Evolutionary conservation across 441 rosid genomes (phyloP), one percentile per base, ranked within the genome.

Genomic region (Jatropha multifida): DNA sequence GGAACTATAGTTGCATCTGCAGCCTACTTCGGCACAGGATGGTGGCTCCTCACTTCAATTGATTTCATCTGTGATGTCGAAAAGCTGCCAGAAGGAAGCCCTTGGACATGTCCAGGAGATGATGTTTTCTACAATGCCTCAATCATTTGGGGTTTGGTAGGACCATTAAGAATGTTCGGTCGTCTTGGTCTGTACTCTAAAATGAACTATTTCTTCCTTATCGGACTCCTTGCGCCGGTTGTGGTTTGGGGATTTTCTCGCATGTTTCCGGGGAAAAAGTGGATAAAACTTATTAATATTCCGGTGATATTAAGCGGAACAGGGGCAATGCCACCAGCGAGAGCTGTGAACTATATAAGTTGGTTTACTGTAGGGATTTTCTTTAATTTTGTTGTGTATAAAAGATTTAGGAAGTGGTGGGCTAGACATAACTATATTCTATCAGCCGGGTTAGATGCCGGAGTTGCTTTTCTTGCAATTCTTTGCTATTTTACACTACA

Each of bases 81-180:
- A 0, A 63, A 64, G 15, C 27, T 82, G 55, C 86, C 87, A 0
- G 46, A 3, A 7, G 85, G 87, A 68, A 86, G 85, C 68, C 90
- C 79, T 0, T 88, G 88, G 92, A 88, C 87, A 0, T 88, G 92
- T 64, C 92, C 88, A 0, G 82, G 82, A 12, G 82, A 77, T 18
- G 75, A 79, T 18, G 85, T 86, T 4, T 86, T 83, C 86, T 88
- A 85, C 85, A 82, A 79, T 64, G 86, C 89, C 7, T 88, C 89
- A 61, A 70, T 86, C 78, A 88, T 86, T 7, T 88, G 90, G 90
- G 86, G 88, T 2, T 76, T 86, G 12, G 83, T 86, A 0, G 87
- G 87, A 8, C 88, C 90, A 2, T 76, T 78, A 27, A 54, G 88
- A 68, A 82, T 86, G 86, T 88, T 85, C 32, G 87, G 87, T 11